phyloP scores from a whole-genome alignment of 2,329 filamentous ascomycete genomes.

The Ceratocystis destructans region DNA sequence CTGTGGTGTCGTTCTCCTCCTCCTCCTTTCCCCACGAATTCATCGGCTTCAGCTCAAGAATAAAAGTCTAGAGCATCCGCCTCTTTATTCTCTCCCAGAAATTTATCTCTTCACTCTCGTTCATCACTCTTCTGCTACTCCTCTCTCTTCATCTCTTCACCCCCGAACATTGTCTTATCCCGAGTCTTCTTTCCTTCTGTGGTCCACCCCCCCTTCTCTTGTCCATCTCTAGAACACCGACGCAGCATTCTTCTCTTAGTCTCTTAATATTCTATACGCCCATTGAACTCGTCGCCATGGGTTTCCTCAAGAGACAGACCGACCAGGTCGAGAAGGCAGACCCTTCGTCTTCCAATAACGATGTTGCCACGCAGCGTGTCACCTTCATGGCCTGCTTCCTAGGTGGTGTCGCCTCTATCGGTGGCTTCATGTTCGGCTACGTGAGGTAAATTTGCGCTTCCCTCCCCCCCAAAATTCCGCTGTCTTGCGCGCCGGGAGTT shows the following conservation, averaged over 20 bases:
- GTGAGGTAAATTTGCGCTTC: constrained; percentile 32
- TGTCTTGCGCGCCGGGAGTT: neutral
- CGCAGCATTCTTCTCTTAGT: neutral
- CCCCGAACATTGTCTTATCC: neutral
- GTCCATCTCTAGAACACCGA: neutral
- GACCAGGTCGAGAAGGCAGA: constrained; percentile 18
- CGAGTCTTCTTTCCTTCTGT: constrained; percentile 1
- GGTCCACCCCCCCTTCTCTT: neutral
- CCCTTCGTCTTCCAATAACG: constrained; percentile 3
- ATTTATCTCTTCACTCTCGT: constrained; percentile 1
- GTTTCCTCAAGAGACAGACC: constrained; percentile 19
- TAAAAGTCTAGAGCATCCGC: constrained; percentile 16
- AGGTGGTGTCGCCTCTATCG: constrained; percentile 39
- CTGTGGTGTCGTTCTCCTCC: neutral
- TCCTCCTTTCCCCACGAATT: constrained; percentile 7
- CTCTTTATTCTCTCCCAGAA: constrained; percentile 5
- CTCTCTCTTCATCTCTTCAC: constrained; percentile 13
- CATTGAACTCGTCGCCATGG: constrained; percentile 7
- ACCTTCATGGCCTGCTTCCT: constrained; percentile 35
- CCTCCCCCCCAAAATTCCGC: neutral
- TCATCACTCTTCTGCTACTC: neutral
- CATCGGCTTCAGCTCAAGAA: constrained; percentile 6
- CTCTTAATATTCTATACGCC: neutral
- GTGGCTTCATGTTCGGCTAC: constrained; percentile 46
- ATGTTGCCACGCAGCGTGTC: constrained; percentile 23